These are phyloP conservation scores for Exophiala lecanii-corni DNA, from an alignment of 2,329 filamentous ascomycete species.

Conservation along the genomic window DNA sequence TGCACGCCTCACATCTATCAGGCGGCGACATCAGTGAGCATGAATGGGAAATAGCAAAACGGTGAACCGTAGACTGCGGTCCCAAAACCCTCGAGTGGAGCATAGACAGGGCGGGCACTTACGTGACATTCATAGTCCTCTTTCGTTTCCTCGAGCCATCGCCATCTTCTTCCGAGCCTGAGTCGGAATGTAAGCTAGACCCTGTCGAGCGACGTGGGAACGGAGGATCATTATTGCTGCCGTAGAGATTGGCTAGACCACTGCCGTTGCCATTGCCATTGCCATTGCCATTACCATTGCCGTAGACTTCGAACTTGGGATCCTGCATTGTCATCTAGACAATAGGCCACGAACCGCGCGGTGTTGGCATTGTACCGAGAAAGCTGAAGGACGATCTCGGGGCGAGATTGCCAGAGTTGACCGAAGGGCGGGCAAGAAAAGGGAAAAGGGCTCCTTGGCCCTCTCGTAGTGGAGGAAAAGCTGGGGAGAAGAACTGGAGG, in stretches of 20 bases:
- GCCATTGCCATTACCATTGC: constrained; percentile 7
- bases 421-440: constrained; percentile 7
- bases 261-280: constrained; percentile 3
- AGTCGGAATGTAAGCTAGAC: constrained; percentile 28
- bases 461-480: constrained; percentile 7
- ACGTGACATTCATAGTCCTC: constrained; percentile 41
- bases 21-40: constrained; percentile 17
- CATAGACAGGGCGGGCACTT: no score
- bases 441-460: no score
- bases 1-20: constrained; percentile 41
- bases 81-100: no score
- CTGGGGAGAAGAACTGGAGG: constrained; percentile 19
- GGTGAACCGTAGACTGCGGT: no score
- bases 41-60: no score
- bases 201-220: not conserved
- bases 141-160: constrained; percentile 51
- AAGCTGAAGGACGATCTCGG: constrained; percentile 6
- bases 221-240: not conserved
- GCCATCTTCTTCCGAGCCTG: constrained; percentile 42
- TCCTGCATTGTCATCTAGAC: constrained; percentile 9
- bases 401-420: constrained; percentile 12
- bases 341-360: not conserved
- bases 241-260: constrained; percentile 8
- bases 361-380: constrained; percentile 9
- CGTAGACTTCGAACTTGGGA: constrained; percentile 26